These are phyloP conservation scores for Ceratocystis smalleyi DNA, from an alignment of 2,329 filamentous ascomycete species.

Conservation along the genomic window DNA sequence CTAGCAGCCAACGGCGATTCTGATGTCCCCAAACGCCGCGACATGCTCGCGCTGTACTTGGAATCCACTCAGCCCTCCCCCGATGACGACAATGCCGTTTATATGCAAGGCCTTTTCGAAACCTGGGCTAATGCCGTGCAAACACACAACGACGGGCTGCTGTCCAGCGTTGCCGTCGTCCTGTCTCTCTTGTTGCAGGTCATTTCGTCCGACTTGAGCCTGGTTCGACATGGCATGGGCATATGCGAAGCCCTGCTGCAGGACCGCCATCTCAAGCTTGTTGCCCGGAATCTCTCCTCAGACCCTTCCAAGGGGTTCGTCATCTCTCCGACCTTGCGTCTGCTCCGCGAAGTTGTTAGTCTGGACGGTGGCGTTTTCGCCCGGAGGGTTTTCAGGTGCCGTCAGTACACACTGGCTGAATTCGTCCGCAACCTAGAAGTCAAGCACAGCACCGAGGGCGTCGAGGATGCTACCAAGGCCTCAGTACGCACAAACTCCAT, in stretches of 20 bases:
- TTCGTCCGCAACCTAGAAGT: conserved; percentile 68
- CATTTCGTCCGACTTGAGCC: conserved; percentile 56
- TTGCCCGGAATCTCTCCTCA: conserved; percentile 63
- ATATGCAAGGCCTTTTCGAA: conserved; percentile 66
- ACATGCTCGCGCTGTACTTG: conserved; percentile 56
- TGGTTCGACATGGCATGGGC: conserved; percentile 58
- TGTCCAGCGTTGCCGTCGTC: conserved; percentile 66
- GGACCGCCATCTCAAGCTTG: conserved; percentile 62
- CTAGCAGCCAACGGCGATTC: conserved; percentile 28
- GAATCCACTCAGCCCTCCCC: conserved; percentile 36
- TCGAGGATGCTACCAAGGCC: conserved; percentile 53
- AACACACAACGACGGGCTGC: conserved; percentile 62
- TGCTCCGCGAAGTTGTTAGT: conserved; percentile 70
- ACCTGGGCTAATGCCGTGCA: conserved; percentile 75
- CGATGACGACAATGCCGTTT: conserved; percentile 36
- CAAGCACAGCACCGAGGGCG: conserved; percentile 38
- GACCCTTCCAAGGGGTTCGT: conserved; percentile 74
- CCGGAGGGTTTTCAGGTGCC: conserved; percentile 58
- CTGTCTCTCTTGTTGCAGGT: conserved; percentile 68
- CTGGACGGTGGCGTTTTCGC: conserved; percentile 77
- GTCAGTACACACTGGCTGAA: conserved; percentile 64
- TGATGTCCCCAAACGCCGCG: conserved; percentile 29
- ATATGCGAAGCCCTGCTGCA: conserved; percentile 72
- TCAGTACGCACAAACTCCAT: conserved; percentile 73
- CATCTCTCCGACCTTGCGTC: conserved; percentile 71